A percentile compares a stretch with the other conserved stretches of the same genome.
Evolutionary conservation across 495 filamentous ascomycete species (phyloP).

Genomic region (Aspergillus carlsbadensis): DNA sequence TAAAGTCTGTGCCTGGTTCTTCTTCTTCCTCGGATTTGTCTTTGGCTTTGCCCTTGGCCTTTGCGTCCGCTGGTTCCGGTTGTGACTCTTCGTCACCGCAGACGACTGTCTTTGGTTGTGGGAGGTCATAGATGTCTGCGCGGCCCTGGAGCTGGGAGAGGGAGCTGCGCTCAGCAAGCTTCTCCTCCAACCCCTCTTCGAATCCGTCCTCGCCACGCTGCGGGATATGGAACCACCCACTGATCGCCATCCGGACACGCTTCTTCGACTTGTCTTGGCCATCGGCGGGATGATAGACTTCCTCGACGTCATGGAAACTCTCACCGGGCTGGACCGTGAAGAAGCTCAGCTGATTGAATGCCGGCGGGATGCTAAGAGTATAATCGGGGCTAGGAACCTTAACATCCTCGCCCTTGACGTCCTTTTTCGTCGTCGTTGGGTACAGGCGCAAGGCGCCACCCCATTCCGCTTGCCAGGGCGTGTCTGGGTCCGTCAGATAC

Average conservation of each 20-base stretch:
- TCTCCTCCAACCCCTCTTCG: constrained; percentile 82
- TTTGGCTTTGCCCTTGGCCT: constrained; percentile 31
- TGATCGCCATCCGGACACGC: constrained; percentile 93
- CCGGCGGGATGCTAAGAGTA: constrained; percentile 78
- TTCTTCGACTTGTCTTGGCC: constrained; percentile 63
- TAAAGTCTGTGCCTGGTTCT: constrained; percentile 53
- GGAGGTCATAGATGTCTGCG: constrained; percentile 80
- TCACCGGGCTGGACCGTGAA: constrained; percentile 96
- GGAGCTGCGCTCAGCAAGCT: constrained; percentile 81
- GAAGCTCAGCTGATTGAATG: constrained; percentile 96
- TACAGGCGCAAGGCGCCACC: constrained; percentile 90
- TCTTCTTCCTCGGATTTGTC: constrained; percentile 47
- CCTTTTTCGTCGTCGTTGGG: constrained; percentile 68
- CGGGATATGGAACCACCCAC: constrained; percentile 99
- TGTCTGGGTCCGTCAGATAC: constrained; percentile 91
- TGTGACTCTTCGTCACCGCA: constrained; percentile 27
- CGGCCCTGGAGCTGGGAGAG: constrained; percentile 89
- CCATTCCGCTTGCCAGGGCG: constrained; percentile 89
- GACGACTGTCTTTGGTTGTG: constrained; percentile 58
- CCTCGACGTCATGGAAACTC: constrained; percentile 98
- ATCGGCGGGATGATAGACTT: constrained; percentile 76
- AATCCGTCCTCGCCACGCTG: constrained; percentile 95
- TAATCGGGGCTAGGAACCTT: constrained; percentile 75
- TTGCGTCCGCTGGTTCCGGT: neutral
- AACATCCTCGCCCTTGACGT: constrained; percentile 62